Base-by-base conservation (phyloP, 495 filamentous ascomycete genomes). In the Aspergillus carlsbadensis region DNA sequence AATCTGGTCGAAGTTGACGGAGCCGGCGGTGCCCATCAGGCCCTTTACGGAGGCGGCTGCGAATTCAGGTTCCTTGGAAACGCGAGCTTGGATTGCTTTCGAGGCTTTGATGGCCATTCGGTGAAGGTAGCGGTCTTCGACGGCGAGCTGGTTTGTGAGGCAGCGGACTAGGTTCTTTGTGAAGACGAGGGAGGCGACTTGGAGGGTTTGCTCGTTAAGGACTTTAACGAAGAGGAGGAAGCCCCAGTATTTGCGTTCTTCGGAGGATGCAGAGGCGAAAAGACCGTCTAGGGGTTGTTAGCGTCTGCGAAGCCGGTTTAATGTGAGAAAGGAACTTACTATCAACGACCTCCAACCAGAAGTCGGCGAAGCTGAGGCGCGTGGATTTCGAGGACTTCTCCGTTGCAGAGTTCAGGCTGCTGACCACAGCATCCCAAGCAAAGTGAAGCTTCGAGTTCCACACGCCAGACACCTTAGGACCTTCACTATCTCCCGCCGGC, bases 321-420 rank as follows among this genome's bases (percentile, higher is more conserved):
- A 37, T 36, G 4, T 31, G 7, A 43, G 13, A 6, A 52, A 49
- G 36, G 18, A 46, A 81, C 87, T 81, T 67, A 90, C 87, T 83
- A 70, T 97, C 94, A 54, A 98, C 88, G 57, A 87, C 84, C 18
- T 89, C 84, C n/a, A 83, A 83, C 94, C 94, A 98, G 63, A 97
- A 92, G 34, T 88, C 82, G 45, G 75, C 73, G 65, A 96, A 92
- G 8, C 39, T 84, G 64, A 72, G 65, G 47, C 63, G 72, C 56
- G 67, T 67, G 5, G 65, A 64, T 57, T 73, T 71, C 24, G 54
- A 36, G 11, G 67, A 59, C 52, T 67, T 62, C 36, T 58, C 48
- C 26, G 61, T 40, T 42, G 50, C 54, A 56, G 57, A 59, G 39
- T 70, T 68, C 13, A 83, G 59, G 15, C 77, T 67, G 5, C 68